Conservation (phyloP, 192 early-diverging fungal species). For the Anaeromyces robustus region DNA sequence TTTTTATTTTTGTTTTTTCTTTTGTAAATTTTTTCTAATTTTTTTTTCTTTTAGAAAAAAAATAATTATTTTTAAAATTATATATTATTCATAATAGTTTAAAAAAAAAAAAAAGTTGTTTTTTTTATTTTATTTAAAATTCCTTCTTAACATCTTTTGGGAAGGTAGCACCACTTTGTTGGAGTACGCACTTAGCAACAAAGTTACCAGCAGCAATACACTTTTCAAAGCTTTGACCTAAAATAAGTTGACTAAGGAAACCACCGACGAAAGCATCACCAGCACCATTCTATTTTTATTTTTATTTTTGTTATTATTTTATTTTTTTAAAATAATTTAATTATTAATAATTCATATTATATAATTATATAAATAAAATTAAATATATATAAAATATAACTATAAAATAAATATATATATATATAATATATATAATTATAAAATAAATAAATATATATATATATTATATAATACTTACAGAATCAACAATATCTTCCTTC, state of each 20-base stretch:
- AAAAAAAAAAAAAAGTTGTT: conserved; percentile 16
- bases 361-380: too few relatives aligned
- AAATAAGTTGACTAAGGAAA: conserved; percentile 71
- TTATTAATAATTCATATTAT: conserved; percentile 27
- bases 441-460: too few relatives aligned
- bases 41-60: not conserved
- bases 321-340: conserved; percentile 9
- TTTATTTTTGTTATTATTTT: too few relatives aligned
- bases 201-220: conserved; percentile 81
- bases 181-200: conserved; percentile 69
- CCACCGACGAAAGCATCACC: conserved; percentile 95
- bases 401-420: too few relatives aligned
- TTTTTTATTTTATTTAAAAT: not conserved
- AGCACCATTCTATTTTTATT: conserved; percentile 80
- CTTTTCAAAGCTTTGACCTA: conserved; percentile 35
- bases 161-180: conserved; percentile 33
- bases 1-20: too few relatives aligned
- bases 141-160: conserved; percentile 10
- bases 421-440: too few relatives aligned
- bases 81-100: not conserved
- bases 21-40: too few relatives aligned
- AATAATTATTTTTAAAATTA: not conserved
- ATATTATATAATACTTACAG: not conserved
- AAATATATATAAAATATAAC: too few relatives aligned
- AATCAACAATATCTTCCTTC: not conserved